These are phyloP conservation scores for Cercophora scortea DNA, from an alignment of 495 filamentous ascomycete species.

Conservation along the genomic window DNA sequence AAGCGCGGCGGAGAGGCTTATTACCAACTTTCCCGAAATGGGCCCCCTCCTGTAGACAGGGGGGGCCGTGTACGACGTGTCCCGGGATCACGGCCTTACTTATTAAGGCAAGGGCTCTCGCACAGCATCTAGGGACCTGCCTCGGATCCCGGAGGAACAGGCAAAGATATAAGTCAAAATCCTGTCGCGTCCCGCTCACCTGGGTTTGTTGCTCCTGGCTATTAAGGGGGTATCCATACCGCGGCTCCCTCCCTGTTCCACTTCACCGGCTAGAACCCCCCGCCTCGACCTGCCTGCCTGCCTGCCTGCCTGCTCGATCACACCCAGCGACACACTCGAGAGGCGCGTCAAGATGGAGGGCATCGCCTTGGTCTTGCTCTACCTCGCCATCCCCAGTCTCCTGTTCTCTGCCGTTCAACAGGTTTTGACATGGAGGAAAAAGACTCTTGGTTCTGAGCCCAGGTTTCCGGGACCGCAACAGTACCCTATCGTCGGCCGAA, in stretches of 20 bases:
- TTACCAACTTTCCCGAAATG: not conserved
- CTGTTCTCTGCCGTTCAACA: constrained; percentile 33
- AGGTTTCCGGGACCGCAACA: constrained; percentile 37
- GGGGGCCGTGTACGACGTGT: constrained; percentile 10
- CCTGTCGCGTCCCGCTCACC: constrained; percentile 7
- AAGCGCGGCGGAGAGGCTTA: constrained; percentile 4
- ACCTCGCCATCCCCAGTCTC: constrained; percentile 36
- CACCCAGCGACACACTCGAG: not conserved
- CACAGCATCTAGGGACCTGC: constrained; percentile 4
- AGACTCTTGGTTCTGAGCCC: constrained; percentile 6
- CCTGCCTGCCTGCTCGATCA: not conserved
- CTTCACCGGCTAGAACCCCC: not conserved
- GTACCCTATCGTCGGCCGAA: constrained; percentile 41
- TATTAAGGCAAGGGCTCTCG: constrained; percentile 11
- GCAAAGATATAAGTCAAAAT: constrained; percentile 9
- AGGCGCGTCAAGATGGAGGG: constrained; percentile 18
- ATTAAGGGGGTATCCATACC: constrained; percentile 1
- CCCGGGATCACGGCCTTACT: constrained; percentile 9
- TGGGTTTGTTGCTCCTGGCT: constrained; percentile 6
- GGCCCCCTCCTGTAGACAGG: too few species aligned
- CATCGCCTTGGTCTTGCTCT: constrained; percentile 29
- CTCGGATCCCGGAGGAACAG: constrained; percentile 12
- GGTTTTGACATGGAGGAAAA: constrained; percentile 29
- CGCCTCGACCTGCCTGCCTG: not conserved
- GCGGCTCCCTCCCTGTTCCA: not conserved